Base-by-base conservation (phyloP, 805 yeast genomes). In the Kodamaea laetipori region DNA sequence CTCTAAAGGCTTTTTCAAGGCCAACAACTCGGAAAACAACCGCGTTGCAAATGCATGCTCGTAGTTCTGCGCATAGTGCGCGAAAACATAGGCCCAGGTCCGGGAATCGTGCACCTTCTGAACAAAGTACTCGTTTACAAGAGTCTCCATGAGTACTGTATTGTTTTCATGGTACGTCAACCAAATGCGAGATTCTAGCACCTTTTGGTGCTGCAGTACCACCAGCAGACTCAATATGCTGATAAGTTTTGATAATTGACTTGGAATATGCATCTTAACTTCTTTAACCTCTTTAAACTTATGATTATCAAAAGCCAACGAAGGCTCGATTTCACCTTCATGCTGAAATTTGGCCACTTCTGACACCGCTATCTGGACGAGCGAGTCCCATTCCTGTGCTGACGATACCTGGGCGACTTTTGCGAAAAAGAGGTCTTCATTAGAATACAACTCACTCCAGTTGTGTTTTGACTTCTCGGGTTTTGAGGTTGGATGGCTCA, bases 81-180 rank as follows among this genome's bases (percentile, higher is more conserved):
- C 54, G 37, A 70, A 45, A 4, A 59, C 51, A 43, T 67, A 64
- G 19, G 63, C 47, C 42, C 67, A 48, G 1, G 63, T 57, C 11
- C 50, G 49, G 2, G 64, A 45, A 46, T 62, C 52, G 31, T 61
- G 53, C 9, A 25, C 45, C 5, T 53, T 38, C n/a, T 43, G 39
- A 35, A 51, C 48, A 17, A 60, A 49, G 44, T 64, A 62, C 8
- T 45, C 38, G 34, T 56, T 50, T 7, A 58, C 44, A 15, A 61
- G 44, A 17, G 46, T 41, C 34, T 59, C 59, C 13, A 64, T 39
- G 18, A 56, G 48, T 12, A 53, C 50, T 10, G 62, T 18, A 37
- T 70, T 68, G 35, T 66, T 63, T 51, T 51, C 52, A 50, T 70
- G 71, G 48, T 64, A 70, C 37, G 69, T 58, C 12, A 66, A 45